phyloP scores from a whole-genome alignment of 345 rosid species.

The Firmiana major region DNA sequence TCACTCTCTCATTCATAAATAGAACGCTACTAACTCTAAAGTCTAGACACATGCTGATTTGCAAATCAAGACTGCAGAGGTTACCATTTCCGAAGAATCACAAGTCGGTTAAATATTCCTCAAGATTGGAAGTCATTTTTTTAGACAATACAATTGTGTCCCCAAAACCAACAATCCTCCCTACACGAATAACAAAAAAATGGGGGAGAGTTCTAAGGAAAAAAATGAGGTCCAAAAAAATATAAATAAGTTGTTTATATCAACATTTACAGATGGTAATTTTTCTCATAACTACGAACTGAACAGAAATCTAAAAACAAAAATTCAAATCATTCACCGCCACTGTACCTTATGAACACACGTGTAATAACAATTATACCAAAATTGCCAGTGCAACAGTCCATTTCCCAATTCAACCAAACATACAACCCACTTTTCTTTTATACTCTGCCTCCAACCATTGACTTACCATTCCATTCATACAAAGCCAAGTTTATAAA shows the following conservation, averaged over 20 bases:
- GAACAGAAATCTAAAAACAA: background rate
- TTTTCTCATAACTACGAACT: background rate
- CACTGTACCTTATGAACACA: background rate
- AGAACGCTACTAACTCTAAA: background rate
- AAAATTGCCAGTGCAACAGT: background rate
- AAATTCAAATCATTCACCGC: background rate
- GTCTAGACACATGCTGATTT: background rate
- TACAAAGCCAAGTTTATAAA: background rate
- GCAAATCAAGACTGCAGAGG: background rate
- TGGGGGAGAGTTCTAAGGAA: background rate
- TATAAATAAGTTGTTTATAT: background rate
- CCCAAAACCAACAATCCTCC: background rate
- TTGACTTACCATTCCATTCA: background rate
- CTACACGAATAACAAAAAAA: background rate
- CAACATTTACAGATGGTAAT: background rate
- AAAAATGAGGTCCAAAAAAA: background rate
- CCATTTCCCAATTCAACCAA: slow-evolving; percentile 1
- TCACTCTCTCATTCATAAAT: background rate
- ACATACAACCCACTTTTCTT: background rate
- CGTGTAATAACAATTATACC: background rate
- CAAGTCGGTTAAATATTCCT: background rate
- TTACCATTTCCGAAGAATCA: background rate
- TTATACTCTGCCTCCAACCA: background rate
- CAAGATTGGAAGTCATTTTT: background rate
- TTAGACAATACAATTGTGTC: background rate